Base-by-base conservation (phyloP, 129 eudicot species). In the Flaveria robusta region DNA sequence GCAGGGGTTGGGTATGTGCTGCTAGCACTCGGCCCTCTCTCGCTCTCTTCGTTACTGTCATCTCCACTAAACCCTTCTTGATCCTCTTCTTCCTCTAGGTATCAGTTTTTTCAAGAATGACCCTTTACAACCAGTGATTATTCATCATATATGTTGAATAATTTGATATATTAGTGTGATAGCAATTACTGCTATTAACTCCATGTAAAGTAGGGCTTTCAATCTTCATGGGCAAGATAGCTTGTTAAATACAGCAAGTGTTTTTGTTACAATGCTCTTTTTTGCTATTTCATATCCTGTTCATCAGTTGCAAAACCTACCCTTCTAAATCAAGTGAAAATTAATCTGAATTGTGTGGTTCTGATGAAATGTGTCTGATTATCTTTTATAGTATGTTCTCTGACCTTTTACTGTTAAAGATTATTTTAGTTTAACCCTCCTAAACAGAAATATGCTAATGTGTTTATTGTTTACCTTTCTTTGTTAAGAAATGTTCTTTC, bases 31-130 rank as follows among this genome's bases (percentile, higher is more conserved):
- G 98, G 26, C 97, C 98, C 18, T 91, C 98, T 19, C 84, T 94
- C 60, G 78, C 96, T 45, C 91, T 94, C 84, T 94, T 94, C 86
- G 64, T 83, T 64, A 76, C 97, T 41, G 84, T 91, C 69, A 91
- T 94, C 83, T 86, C 97, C 66, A 75, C 79, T 15, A 91, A 94
- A 79, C 98, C 98, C 81, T 94, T 94, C 77, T 81, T 91, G 77
- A 85, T 90, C 55, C 98, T 94, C 87, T 94, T n/a, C 91, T 94
- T 81, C 96, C 83, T 88, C 96, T 67, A 94, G 98, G 98, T 93
- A 68, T 9, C 49, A n/a, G n/a, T n/a, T n/a, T n/a, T n/a, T n/a
- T n/a, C n/a, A 22, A 23, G 34, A 58, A 58, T 23, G 6, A 4
- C 65, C 37, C 27, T n/a, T n/a, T n/a, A n/a, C n/a, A n/a, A n/a